These are phyloP conservation scores for Aspergillus alliaceus DNA, from an alignment of 2,329 filamentous ascomycete species.

Conservation along the genomic window DNA sequence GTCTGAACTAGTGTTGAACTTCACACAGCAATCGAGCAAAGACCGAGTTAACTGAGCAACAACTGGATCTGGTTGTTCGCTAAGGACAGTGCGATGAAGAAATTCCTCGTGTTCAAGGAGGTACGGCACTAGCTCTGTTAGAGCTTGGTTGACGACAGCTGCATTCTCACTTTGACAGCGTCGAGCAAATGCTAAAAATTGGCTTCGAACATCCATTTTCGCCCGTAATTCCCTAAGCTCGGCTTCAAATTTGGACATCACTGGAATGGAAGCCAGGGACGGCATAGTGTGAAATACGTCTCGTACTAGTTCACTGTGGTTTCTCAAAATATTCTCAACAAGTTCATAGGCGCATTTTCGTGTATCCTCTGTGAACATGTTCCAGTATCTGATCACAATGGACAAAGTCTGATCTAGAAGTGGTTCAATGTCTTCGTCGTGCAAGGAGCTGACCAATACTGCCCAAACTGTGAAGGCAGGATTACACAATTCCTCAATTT, in stretches of 20 bases:
- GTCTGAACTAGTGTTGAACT: slow-evolving; percentile 67
- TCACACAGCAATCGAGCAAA: slow-evolving; percentile 80
- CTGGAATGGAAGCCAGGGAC: slow-evolving; percentile 69
- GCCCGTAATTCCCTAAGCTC: slow-evolving; percentile 65
- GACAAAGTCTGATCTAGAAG: slow-evolving; percentile 89
- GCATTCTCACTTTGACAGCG: slow-evolving; percentile 81
- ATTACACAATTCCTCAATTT: slow-evolving; percentile 71
- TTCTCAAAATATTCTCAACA: slow-evolving; percentile 64
- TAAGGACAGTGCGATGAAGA: slow-evolving; percentile 75
- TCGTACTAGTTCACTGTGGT: slow-evolving; percentile 61
- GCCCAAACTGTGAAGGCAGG: slow-evolving; percentile 83
- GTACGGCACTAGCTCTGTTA: slow-evolving; percentile 74
- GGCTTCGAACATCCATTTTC: slow-evolving; percentile 64
- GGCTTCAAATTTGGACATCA: slow-evolving; percentile 66
- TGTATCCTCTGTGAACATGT: slow-evolving; percentile 60
- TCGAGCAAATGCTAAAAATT: slow-evolving; percentile 69
- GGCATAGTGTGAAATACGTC: slow-evolving; percentile 75
- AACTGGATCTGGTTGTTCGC: slow-evolving; percentile 78
- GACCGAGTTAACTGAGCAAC: slow-evolving; percentile 71
- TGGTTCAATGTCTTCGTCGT: slow-evolving; percentile 74
- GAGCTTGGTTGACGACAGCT: slow-evolving; percentile 77
- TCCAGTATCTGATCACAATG: slow-evolving; percentile 81
- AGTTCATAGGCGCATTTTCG: slow-evolving; percentile 61
- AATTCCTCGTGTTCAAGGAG: slow-evolving; percentile 72
- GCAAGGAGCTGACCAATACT: slow-evolving; percentile 71